Percentiles rank a stretch among this genome's conserved stretches.
Conservation (phyloP, 805 yeast genomes). For the Wickerhamomyces subpelliculosus region DNA sequence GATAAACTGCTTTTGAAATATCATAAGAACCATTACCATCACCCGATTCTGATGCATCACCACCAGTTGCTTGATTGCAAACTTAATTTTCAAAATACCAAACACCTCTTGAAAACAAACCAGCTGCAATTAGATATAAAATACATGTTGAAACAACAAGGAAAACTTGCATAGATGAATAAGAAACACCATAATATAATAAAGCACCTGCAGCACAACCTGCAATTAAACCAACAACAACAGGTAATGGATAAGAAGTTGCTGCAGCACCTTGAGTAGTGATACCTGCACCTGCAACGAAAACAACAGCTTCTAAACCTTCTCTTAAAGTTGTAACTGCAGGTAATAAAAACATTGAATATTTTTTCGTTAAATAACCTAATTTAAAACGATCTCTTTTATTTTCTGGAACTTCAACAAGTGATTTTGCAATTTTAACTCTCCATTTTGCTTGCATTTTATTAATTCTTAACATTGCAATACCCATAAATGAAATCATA, state of each 20-base stretch:
- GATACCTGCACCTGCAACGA: constrained; percentile 93
- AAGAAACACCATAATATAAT: constrained; percentile 77
- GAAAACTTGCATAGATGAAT: constrained; percentile 79
- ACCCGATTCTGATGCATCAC: constrained; percentile 92
- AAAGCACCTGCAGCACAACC: constrained; percentile 70
- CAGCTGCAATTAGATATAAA: constrained; percentile 84
- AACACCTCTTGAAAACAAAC: constrained; percentile 86
- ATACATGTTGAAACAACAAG: constrained; percentile 83
- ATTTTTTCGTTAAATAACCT: constrained; percentile 57
- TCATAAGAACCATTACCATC: constrained; percentile 94
- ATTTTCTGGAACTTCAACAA: constrained; percentile 50
- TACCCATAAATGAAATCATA: constrained; percentile 89
- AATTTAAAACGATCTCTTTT: constrained; percentile 46
- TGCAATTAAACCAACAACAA: constrained; percentile 74
- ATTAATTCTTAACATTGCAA: constrained; percentile 92
- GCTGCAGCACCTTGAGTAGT: constrained; percentile 44
- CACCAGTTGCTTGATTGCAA: constrained; percentile 69
- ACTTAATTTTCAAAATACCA: constrained; percentile 78
- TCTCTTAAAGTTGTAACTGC: constrained; percentile 90
- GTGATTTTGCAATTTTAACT: constrained; percentile 82
- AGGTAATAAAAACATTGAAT: constrained; percentile 85
- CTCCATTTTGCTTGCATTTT: constrained; percentile 98
- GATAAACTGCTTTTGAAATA: constrained; percentile 78
- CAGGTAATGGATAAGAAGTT: constrained; percentile 88
- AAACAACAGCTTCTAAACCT: constrained; percentile 94